A percentile compares a stretch with the other conserved stretches of the same genome.
phyloP scores from a whole-genome alignment of 2,329 filamentous ascomycete genomes.

The Calonectria leucothoes region DNA sequence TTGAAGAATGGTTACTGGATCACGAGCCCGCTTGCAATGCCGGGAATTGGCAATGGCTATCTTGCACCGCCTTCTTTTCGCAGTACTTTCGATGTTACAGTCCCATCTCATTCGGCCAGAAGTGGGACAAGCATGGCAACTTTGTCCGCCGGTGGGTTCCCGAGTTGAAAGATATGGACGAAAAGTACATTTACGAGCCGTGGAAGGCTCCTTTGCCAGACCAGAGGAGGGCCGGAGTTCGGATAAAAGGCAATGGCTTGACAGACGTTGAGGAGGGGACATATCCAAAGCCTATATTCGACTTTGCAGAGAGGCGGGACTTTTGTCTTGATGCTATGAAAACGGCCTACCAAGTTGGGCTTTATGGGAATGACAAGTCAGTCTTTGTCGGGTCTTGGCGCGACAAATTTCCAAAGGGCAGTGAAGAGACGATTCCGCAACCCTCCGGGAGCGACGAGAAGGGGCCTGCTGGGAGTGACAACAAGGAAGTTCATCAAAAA shows the following conservation, averaged over 20 bases:
- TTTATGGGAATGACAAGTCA: slow-evolving; percentile 72
- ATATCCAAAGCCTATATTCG: slow-evolving; percentile 84
- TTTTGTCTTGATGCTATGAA: slow-evolving; percentile 77
- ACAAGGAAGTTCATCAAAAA: slow-evolving; percentile 29
- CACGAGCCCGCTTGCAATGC: slow-evolving; percentile 80
- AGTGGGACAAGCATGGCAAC: slow-evolving; percentile 77
- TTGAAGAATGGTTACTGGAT: slow-evolving; percentile 80
- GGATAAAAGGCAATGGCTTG: slow-evolving; percentile 66
- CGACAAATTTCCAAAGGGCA: slow-evolving; percentile 54
- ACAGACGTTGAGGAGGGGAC: slow-evolving; percentile 55
- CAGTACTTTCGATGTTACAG: slow-evolving; percentile 79
- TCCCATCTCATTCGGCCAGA: slow-evolving; percentile 78
- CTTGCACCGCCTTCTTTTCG: slow-evolving; percentile 79
- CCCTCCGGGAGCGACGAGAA: slow-evolving; percentile 48
- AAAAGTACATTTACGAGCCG: slow-evolving; percentile 83
- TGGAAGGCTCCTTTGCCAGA: slow-evolving; percentile 78
- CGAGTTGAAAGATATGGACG: slow-evolving; percentile 70
- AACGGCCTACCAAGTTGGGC: slow-evolving; percentile 72
- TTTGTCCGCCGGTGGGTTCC: slow-evolving; percentile 76
- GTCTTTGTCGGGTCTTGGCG: slow-evolving; percentile 72
- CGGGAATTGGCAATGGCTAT: slow-evolving; percentile 84
- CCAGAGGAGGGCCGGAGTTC: slow-evolving; percentile 75
- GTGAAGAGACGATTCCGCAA: slow-evolving; percentile 54
- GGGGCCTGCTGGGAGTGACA: slow-evolving; percentile 46
- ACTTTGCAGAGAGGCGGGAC: slow-evolving; percentile 72